These are phyloP conservation scores for Suhomyces sp. DNA, from an alignment of 805 yeast species.

Conservation along the genomic window DNA sequence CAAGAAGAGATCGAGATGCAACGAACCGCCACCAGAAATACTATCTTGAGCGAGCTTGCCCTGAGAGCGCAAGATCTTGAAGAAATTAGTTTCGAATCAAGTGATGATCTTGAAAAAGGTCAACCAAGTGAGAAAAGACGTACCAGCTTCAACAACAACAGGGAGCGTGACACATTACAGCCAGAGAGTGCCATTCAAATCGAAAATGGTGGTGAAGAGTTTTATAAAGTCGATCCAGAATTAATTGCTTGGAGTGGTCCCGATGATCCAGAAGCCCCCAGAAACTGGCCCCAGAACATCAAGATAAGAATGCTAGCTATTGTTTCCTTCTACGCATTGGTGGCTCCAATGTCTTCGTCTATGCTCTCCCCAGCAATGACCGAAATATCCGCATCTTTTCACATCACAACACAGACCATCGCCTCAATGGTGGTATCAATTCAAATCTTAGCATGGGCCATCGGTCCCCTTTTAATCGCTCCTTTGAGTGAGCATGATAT, in stretches of 20 bases:
- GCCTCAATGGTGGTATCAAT: slow-evolving; percentile 58
- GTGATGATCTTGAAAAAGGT: slow-evolving; percentile 7
- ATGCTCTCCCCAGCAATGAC: slow-evolving; percentile 60
- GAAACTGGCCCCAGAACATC: slow-evolving; percentile 51
- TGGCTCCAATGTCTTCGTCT: slow-evolving; percentile 64
- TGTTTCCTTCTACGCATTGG: slow-evolving; percentile 54
- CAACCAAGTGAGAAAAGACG: not conserved
- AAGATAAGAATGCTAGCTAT: slow-evolving; percentile 47
- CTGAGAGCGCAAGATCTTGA: slow-evolving; percentile 11
- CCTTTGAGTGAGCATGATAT: slow-evolving; percentile 62
- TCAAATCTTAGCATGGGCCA: slow-evolving; percentile 68
- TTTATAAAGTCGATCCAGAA: slow-evolving; percentile 57
- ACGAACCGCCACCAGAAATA: slow-evolving; percentile 31
- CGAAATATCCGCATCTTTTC: slow-evolving; percentile 45
- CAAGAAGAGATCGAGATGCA: slow-evolving; percentile 29
- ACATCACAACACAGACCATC: slow-evolving; percentile 40
- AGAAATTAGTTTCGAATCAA: slow-evolving; percentile 21
- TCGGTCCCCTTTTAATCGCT: slow-evolving; percentile 64
- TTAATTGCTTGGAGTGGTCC: slow-evolving; percentile 66
- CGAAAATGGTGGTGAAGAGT: slow-evolving; percentile 52
- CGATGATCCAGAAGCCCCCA: slow-evolving; percentile 57
- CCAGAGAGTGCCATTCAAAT: slow-evolving; percentile 36
- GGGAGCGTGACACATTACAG: slow-evolving; percentile 10
- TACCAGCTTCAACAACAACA: slow-evolving; percentile 5
- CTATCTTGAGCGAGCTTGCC: slow-evolving; percentile 23